phyloP scores from a whole-genome alignment of 495 filamentous ascomycete species.

The Neurospora discreta region DNA sequence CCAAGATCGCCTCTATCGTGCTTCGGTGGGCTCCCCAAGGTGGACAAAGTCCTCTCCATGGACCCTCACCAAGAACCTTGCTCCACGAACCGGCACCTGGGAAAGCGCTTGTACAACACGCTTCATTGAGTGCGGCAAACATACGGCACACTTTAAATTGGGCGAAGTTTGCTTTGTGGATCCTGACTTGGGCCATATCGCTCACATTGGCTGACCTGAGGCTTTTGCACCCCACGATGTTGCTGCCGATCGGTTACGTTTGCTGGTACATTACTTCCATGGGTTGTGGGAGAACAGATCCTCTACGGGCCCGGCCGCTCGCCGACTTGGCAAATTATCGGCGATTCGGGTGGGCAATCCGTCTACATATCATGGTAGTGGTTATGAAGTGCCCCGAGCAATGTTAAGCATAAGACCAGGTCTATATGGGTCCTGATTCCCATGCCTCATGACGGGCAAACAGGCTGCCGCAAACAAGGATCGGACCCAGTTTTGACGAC shows the following conservation, averaged over 20 bases:
- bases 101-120: conserved; percentile 12
- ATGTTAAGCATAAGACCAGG: not conserved
- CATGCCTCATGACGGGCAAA: conserved; percentile 14
- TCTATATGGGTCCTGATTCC: not conserved
- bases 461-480: conserved; percentile 3
- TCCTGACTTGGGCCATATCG: conserved; percentile 12
- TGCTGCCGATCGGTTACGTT: conserved; percentile 25
- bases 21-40: conserved; percentile 13
- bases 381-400: not conserved
- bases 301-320: conserved; percentile 11
- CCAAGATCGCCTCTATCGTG: conserved; percentile 16
- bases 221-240: conserved; percentile 25
- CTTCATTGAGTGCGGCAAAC: conserved; percentile 17
- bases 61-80: conserved; percentile 11
- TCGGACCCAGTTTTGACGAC: conserved; percentile 11
- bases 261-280: conserved; percentile 14
- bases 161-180: conserved; percentile 20
- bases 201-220: conserved; percentile 21
- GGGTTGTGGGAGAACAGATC: conserved; percentile 9
- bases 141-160: conserved; percentile 19
- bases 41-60: conserved; percentile 13
- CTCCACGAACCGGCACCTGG: conserved; percentile 9
- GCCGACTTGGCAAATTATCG: conserved; percentile 6
- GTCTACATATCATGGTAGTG: conserved; percentile 6
- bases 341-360: conserved; percentile 9